Evolutionary conservation across 1,139 yeast species (phyloP).

Genomic region (Blastobotrys raffinosifermentans): DNA sequence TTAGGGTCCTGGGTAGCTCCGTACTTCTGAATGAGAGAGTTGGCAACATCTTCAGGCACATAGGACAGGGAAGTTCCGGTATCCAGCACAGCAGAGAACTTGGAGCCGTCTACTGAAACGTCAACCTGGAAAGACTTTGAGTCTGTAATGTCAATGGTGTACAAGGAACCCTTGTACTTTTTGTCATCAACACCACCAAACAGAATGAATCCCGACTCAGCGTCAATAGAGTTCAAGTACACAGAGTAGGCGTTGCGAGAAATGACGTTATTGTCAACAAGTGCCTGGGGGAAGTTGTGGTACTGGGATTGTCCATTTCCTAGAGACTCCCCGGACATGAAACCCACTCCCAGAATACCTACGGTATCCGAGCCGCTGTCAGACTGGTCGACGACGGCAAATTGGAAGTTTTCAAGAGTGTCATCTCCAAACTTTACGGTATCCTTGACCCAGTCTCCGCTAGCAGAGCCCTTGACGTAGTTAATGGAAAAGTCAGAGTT

Average conservation of each 20-base stretch:
- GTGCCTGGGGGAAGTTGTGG: conserved; percentile 41
- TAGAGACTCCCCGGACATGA: not conserved
- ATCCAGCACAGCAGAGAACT: conserved; percentile 28
- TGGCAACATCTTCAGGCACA: conserved; percentile 22
- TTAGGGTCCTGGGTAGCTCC: conserved; percentile 18
- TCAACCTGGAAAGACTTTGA: not conserved
- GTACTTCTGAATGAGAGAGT: conserved; percentile 17
- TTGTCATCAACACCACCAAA: conserved; percentile 54
- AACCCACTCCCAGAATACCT: conserved; percentile 1
- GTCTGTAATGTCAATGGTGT: conserved; percentile 17
- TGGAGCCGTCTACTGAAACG: not conserved
- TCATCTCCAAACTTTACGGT: conserved; percentile 38
- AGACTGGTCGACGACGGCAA: conserved; percentile 50
- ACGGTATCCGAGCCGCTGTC: not conserved
- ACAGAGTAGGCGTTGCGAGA: conserved; percentile 45
- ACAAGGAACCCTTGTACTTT: conserved; percentile 44
- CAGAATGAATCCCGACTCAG: conserved; percentile 43
- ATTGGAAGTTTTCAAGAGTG: conserved; percentile 38
- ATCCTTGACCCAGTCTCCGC: conserved; percentile 57
- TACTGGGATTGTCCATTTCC: conserved; percentile 16
- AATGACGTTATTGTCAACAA: conserved; percentile 44
- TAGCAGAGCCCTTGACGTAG: conserved; percentile 52
- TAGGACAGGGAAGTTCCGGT: conserved; percentile 33
- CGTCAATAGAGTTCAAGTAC: conserved; percentile 40
- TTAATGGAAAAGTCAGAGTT: conserved; percentile 36